Conservation (phyloP, 2,329 filamentous ascomycete species). For the Bisporella sp. region DNA sequence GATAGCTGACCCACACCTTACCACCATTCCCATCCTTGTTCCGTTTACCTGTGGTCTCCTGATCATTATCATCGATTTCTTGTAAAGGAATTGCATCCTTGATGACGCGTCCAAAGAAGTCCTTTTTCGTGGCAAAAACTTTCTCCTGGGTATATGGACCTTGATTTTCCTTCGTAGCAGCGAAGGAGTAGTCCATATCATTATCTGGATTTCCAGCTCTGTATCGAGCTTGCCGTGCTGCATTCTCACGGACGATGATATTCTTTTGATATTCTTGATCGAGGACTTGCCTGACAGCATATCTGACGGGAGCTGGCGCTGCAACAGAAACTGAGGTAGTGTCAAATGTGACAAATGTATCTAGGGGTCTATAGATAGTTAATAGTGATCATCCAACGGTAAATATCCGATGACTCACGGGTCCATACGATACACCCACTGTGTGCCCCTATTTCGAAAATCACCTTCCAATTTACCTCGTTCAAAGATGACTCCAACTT, state of each 20-base stretch:
- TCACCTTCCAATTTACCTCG: conserved; percentile 72
- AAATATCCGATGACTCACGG: conserved; percentile 52
- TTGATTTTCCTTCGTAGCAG: conserved; percentile 17
- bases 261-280: conserved; percentile 83
- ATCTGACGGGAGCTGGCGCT: conserved; percentile 68
- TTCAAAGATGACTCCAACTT: conserved; percentile 74
- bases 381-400: neutral
- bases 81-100: conserved; percentile 34
- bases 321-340: conserved; percentile 49
- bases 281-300: conserved; percentile 85
- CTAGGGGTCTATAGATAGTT: conserved; percentile 49
- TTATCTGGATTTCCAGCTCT: conserved; percentile 39
- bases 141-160: conserved; percentile 14
- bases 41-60: conserved; percentile 53
- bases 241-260: conserved; percentile 56
- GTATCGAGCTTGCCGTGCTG: conserved; percentile 59
- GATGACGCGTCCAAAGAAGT: conserved; percentile 80
- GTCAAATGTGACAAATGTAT: conserved; percentile 68
- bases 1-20: conserved; percentile 79
- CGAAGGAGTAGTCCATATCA: conserved; percentile 21
- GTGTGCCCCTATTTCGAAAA: conserved; percentile 45
- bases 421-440: conserved; percentile 91
- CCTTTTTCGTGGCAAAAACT: conserved; percentile 48
- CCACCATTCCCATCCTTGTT: conserved; percentile 34
- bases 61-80: conserved; percentile 38